Evolutionary conservation across 495 filamentous ascomycete species (phyloP).

Genomic region (Amorphotheca resinae): DNA sequence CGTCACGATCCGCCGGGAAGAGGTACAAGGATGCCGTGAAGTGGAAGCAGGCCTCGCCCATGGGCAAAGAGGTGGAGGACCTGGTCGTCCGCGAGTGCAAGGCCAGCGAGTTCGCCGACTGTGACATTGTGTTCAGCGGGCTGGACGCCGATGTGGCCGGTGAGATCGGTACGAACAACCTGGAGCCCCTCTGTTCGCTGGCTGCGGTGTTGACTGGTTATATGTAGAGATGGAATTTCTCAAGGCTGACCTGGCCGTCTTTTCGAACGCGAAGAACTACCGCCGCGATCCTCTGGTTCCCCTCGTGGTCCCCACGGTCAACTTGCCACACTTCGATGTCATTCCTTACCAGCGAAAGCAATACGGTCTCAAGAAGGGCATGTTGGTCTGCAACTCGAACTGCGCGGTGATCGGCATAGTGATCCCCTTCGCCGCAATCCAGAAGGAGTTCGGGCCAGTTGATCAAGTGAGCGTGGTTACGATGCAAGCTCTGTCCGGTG

Average conservation of each 20-base stretch:
- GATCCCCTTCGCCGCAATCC: conserved; percentile 75
- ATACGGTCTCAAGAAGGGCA: conserved; percentile 58
- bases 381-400: conserved; percentile 83
- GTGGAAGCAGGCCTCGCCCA: conserved; percentile 73
- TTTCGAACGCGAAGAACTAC: conserved; percentile 87
- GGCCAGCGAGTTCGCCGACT: conserved; percentile 62
- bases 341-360: conserved; percentile 64
- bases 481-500: conserved; percentile 68
- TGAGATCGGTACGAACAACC: conserved; percentile 52
- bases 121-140: conserved; percentile 84
- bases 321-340: conserved; percentile 62
- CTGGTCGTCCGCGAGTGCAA: conserved; percentile 65
- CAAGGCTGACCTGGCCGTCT: conserved; percentile 63
- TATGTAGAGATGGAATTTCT: conserved; percentile 63
- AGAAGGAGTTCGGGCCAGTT: conserved; percentile 62
- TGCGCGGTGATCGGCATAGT: conserved; percentile 83
- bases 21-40: conserved; percentile 69
- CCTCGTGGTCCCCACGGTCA: conserved; percentile 75
- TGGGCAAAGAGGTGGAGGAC: conserved; percentile 52
- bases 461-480: conserved; percentile 70
- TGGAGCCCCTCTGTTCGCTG: too few relatives aligned
- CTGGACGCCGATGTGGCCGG: conserved; percentile 74
- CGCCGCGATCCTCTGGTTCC: conserved; percentile 73
- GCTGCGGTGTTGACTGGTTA: background rate
- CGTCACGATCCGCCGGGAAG: conserved; percentile 66